Evolutionary conservation across 2,329 filamentous ascomycete genomes (phyloP), one percentile per base, ranked within the genome.

Genomic region (Magnaporthiopsis poae): DNA sequence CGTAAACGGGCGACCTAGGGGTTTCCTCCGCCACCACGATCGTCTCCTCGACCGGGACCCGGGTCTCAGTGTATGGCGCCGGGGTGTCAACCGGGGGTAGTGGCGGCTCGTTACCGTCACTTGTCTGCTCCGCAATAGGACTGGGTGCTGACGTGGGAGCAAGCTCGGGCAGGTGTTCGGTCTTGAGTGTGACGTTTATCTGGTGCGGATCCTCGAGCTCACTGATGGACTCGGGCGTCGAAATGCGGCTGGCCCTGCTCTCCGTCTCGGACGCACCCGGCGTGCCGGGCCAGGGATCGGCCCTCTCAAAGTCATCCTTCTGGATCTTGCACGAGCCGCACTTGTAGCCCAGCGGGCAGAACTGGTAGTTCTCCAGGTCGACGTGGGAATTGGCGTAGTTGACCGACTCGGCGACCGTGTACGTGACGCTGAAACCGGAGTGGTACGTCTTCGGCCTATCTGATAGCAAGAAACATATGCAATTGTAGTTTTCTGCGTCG

Each of bases 351-450:
- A 3, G 9, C 5, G 46, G 46, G 46, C 46, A 56, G 46, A 56
- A 56, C 46, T 56, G 46, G 8, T 56, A 56, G 15, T 33, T n/a
- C 35, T 64, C 62, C 11, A 64, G 36, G 35, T 35, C n/a, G 5
- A 64, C n/a, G 35, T 39, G 62, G 36, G 8, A 25, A 1, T 65
- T 21, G 46, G 63, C 63, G 31, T 36, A 65, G 52, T 65, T 60
- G 52, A 65, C 63, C 12, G 63, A 27, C 33, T 65, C 63, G 52
- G 39, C 52, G 8, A 65, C 52, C 15, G 63, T 65, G 31, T 65
- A 65, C 15, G 39, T 33, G 8, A 52, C 63, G 15, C 63, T 65
- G 56, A 65, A 65, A 5, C 63, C 63, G 21, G 63, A 65, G 31
- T 65, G 63, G 31, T 65, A 65, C 52, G 56, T 52, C 52, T 36